Conservation (phyloP, 345 rosid genomes). For the Microthlaspi erraticum region DNA sequence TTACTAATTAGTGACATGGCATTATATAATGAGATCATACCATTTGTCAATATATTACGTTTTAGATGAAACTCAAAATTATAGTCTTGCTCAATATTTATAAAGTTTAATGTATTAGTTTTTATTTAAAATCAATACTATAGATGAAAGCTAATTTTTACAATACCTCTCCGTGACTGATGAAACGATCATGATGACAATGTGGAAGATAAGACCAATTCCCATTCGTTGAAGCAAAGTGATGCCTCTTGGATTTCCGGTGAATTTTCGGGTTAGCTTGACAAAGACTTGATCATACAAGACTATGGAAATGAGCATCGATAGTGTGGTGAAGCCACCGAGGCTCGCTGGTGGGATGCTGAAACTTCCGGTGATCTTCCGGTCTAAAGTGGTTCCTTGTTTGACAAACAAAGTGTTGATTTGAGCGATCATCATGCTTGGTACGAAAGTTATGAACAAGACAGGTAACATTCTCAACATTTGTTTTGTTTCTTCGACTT, state of each 20-base stretch:
- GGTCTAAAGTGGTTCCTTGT: conserved; percentile 88
- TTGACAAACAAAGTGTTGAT: conserved; percentile 77
- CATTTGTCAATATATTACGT: neutral
- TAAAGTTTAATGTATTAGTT: too few relatives aligned
- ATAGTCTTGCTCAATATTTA: neutral
- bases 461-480: conserved; percentile 89
- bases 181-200: conserved; percentile 58
- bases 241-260: conserved; percentile 74
- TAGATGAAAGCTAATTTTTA: neutral
- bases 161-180: conserved; percentile 53
- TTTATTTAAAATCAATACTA: neutral
- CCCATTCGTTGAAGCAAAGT: conserved; percentile 83
- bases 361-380: conserved; percentile 52
- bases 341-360: conserved; percentile 78
- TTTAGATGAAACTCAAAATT: neutral
- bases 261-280: conserved; percentile 48
- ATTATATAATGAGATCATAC: neutral
- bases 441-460: conserved; percentile 69
- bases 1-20: neutral
- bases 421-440: conserved; percentile 84
- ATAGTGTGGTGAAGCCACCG: conserved; percentile 66
- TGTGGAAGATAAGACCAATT: conserved; percentile 59
- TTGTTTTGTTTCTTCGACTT: conserved; percentile 96
- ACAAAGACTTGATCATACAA: conserved; percentile 63
- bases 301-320: conserved; percentile 61